Evolutionary conservation across 805 yeast species (phyloP), one percentile per base, ranked within the genome.

Genomic region (Sungouiozyma intestinalis): DNA sequence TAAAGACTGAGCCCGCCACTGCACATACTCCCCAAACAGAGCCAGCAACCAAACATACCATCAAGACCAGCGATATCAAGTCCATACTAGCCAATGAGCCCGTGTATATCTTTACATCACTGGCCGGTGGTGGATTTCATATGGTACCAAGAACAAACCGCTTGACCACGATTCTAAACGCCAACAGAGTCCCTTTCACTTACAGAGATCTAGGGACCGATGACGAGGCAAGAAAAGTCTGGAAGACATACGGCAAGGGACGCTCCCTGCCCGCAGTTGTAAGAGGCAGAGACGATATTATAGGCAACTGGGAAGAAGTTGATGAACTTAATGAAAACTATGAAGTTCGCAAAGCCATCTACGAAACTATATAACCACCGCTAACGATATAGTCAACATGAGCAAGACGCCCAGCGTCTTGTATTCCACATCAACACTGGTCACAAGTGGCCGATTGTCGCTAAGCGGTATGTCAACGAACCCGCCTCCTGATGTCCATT

Each of bases 291-390:
- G 92, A 84, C 52, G 88, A 81, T 50, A 73, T 77, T 45, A 79
- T 87, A 48, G 95, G 95, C 2, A 82, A 85, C 57, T 84, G 84
- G 81, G 77, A 79, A 54, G 94, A 81, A 51, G 74, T 87, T 43
- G 90, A 84, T 41, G 92, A 85, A 38, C 87, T 87, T 35, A 85
- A 85, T 58, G 96, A 87, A 59, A 81, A 79, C 40, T 81, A 80
- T 55, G 72, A 71, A 41, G 73, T 84, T 38, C 65, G 74, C 40
- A 78, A 78, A 41, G 60, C 81, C 36, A 70, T 83, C 29, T 81
- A 77, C 50, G 87, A 81, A 55, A 74, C 80, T 14, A 66, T 76
- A 39, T 79, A 51, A n/a, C n/a, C n/a, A n/a, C n/a, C n/a, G n/a
- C n/a, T n/a, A n/a, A n/a, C n/a, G n/a, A n/a, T n/a, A n/a, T n/a